Conservation (phyloP, 192 early-diverging fungal genomes). For the Entophlyctis luteolus region DNA sequence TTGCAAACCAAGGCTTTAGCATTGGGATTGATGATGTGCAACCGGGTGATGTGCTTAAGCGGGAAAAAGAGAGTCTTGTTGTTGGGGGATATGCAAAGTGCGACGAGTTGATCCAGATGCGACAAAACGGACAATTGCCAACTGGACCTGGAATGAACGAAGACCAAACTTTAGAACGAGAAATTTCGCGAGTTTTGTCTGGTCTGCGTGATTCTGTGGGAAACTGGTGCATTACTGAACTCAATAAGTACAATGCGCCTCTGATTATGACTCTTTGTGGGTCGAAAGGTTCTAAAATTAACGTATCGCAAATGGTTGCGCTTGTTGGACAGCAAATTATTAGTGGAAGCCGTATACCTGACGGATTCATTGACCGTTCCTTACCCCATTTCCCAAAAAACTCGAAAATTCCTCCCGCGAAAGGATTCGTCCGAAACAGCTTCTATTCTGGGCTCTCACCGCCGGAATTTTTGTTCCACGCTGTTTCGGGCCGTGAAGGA, state of each 20-base stretch:
- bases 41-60: constrained; percentile 70
- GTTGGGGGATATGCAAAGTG: constrained; percentile 78
- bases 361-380: constrained; percentile 95
- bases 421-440: constrained; percentile 96
- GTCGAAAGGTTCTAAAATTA: constrained; percentile 96
- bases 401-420: constrained; percentile 86
- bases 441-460: constrained; percentile 95
- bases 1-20: constrained; percentile 91
- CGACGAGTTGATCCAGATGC: constrained; percentile 72
- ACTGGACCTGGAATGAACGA: constrained; percentile 81
- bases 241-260: constrained; percentile 93
- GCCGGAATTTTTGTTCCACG: constrained; percentile 98
- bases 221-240: constrained; percentile 84
- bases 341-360: constrained; percentile 88
- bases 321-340: constrained; percentile 99
- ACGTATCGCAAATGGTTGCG: constrained; percentile 99
- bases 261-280: constrained; percentile 98
- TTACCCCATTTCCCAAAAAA: constrained; percentile 95
- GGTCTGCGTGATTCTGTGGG: constrained; percentile 89
- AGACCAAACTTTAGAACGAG: constrained; percentile 83
- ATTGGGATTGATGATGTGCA: constrained; percentile 98
- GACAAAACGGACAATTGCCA: constrained; percentile 68
- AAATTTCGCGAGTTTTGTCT: constrained; percentile 81
- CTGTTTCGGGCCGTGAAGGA: constrained; percentile 98
- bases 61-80: constrained; percentile 77